Evolutionary conservation across 1,284 basidiomycete species (phyloP), one percentile per base, ranked within the genome.

Genomic region (Puccinia horiana): DNA sequence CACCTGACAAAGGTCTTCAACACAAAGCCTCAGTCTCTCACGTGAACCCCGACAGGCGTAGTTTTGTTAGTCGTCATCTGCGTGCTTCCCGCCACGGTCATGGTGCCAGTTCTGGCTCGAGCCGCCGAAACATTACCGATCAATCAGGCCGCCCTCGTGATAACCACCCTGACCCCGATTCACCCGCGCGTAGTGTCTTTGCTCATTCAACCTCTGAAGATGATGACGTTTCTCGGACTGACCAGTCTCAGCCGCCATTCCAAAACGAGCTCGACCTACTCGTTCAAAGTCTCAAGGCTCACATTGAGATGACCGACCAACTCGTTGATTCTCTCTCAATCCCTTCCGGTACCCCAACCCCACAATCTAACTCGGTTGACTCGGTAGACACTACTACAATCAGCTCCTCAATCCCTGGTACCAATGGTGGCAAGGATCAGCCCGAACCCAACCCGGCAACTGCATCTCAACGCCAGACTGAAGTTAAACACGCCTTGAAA

Each of bases 261-360:
- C 89, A 91, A 40, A 87, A 88, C 18, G 89, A 89, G 18, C 93
- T 93, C 84, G 91, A 92, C 75, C 87, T 96, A 12, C 91, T 94
- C 52, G 92, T 91, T 4, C 94, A 94, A 85, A 90, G 92, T 12
- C 89, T 91, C 26, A 89, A 91, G 26, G 92, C 94, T 5, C 94
- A 96, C 87, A 88, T 95, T 84, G 94, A 96, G 83, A 88, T 95
- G 54, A 92, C 92, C 0, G 85, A 90, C 20, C 92, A 93, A 84
- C 89, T 97, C 20, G 87, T 94, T 23, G 86, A 89, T 6, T 90
- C 90, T 29, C 86, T 92, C 56, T 85, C 4, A 49, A 82, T 44
- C 82, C 83, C 29, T 76, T 70, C 77, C 23, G n/a, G n/a, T 42
- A 2, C 44, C 37, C 52, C 40, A 2, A 40, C 61, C 75, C 23